Base-by-base conservation (phyloP, 352 stramenopile genomes). In the Paralagenidium karlingii region DNA sequence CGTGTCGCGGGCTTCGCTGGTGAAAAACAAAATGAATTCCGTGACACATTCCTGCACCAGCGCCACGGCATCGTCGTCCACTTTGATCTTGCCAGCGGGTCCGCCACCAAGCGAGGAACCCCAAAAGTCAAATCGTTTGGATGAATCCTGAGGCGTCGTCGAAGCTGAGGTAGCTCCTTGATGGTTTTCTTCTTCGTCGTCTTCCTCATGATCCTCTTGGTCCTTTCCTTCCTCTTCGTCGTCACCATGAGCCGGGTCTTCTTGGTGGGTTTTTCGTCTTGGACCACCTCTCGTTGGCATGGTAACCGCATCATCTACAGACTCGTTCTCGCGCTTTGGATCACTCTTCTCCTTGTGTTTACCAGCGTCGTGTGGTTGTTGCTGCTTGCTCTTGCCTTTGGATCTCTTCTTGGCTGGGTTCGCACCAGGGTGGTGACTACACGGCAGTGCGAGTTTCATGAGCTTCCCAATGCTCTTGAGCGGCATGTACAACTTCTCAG, bases 11-110 rank as follows among this genome's bases (percentile, higher is more conserved):
- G 74, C 67, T 41, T 91, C 77, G 38, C 77, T 91, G 24, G 71
- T 85, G 24, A 88, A 56, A 27, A 79, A 91, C 27, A 91, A 36
- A 10, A 91, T 41, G 38, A 91, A 91, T 54, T 91, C 77, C 0
- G 70, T 88, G 29, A 79, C 71, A 18, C 77, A 91, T 43, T 91
- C 77, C 42, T 91, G 77, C 67, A 91, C 82, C 24, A 88, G 69
- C 38, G 59, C 56, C 16, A 76, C 60, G 2, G 77, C 77, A 19
- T 81, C 69, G n/a, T 86, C 77, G 38, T 77, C 79, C 20, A 91
- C 79, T 37, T 74, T 82, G 43, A 88, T 57, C 13, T 60, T n/a
- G n/a, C n/a, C n/a, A n/a, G n/a, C n/a, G n/a, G n/a, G n/a, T n/a
- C n/a, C n/a, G n/a, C n/a, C n/a, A n/a, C n/a, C n/a, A n/a, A n/a